phyloP scores from a whole-genome alignment of 768 basidiomycete species.

The Phylloporus sp. region DNA sequence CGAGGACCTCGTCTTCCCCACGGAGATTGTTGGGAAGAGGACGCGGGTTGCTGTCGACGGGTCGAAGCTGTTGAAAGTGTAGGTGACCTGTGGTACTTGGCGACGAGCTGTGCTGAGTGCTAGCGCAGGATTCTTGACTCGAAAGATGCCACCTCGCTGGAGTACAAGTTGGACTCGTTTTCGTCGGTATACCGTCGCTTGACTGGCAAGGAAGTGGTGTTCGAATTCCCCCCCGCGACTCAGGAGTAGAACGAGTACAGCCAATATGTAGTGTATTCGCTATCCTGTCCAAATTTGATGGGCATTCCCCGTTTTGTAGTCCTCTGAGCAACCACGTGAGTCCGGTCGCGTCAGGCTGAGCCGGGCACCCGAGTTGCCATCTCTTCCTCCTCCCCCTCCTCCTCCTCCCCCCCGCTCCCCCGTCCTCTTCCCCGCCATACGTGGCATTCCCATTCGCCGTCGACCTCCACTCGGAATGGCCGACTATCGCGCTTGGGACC shows the following conservation, averaged over 20 bases:
- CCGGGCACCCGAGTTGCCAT: conserved; percentile 20
- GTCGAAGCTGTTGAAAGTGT: conserved; percentile 97
- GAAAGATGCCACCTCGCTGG: conserved; percentile 95
- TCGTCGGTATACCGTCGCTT: conserved; percentile 92
- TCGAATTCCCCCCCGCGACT: conserved; percentile 80
- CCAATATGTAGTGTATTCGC: conserved; percentile 30
- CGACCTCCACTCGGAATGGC: conserved; percentile 41
- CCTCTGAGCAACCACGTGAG: conserved; percentile 29
- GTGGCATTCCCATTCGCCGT: conserved; percentile 36
- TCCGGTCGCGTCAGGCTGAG: conserved; percentile 27
- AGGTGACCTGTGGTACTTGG: conserved; percentile 36
- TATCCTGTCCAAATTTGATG: conserved; percentile 33
- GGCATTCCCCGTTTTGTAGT: conserved; percentile 32
- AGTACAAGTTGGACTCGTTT: conserved; percentile 99
- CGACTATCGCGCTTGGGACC: conserved; percentile 57
- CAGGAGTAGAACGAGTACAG: conserved; percentile 56
- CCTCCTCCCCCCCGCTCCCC: conserved; percentile 36
- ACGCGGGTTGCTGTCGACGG: conserved; percentile 92
- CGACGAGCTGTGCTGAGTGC: conserved; percentile 14
- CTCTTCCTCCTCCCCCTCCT: conserved; percentile 28
- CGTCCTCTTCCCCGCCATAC: conserved; percentile 39
- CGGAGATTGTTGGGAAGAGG: conserved; percentile 98
- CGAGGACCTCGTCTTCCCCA: conserved; percentile 98
- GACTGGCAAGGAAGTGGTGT: conserved; percentile 95
- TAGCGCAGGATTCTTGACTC: conserved; percentile 83